phyloP scores from a whole-genome alignment of 228 moss, liverwort and hornwort genomes.

The Sphagnum fallax region DNA sequence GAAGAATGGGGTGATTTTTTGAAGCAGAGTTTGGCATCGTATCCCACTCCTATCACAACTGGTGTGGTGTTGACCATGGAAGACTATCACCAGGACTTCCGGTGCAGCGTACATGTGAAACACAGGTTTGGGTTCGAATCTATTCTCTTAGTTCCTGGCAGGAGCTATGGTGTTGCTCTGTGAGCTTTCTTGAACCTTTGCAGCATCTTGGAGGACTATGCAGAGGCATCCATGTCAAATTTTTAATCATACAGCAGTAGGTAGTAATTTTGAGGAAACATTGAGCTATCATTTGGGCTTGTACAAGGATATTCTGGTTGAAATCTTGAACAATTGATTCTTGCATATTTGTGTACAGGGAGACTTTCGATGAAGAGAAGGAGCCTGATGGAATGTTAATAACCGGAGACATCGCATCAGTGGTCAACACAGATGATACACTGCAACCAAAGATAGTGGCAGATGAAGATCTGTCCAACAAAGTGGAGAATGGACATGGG shows the following conservation, averaged over 20 bases:
- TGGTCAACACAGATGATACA: slow-evolving; percentile 18
- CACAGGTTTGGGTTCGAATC: slow-evolving; percentile 51
- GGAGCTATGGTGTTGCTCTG: too few species aligned
- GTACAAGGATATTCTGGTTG: too few species aligned
- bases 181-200: not conserved
- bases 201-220: too few species aligned
- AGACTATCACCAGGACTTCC: slow-evolving; percentile 92
- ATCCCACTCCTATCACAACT: slow-evolving; percentile 69
- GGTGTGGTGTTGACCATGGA: slow-evolving; percentile 75
- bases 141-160: too few species aligned
- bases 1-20: slow-evolving; percentile 9
- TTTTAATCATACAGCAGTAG: too few species aligned
- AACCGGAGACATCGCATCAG: slow-evolving; percentile 40
- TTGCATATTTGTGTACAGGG: too few species aligned
- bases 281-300: too few species aligned
- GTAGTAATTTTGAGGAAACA: too few species aligned
- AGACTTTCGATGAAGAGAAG: slow-evolving; percentile 78
- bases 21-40: slow-evolving; percentile 62
- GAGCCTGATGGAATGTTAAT: slow-evolving; percentile 72
- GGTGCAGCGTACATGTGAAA: slow-evolving; percentile 82
- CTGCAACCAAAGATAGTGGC: slow-evolving; percentile 15
- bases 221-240: too few species aligned
- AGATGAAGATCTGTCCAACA: slow-evolving; percentile 9
- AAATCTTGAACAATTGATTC: too few species aligned
- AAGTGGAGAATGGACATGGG: slow-evolving; percentile 40